Evolutionary conservation across 2,329 filamentous ascomycete genomes (phyloP), one percentile per base, ranked within the genome.

Genomic region (Phialocephala sp.): DNA sequence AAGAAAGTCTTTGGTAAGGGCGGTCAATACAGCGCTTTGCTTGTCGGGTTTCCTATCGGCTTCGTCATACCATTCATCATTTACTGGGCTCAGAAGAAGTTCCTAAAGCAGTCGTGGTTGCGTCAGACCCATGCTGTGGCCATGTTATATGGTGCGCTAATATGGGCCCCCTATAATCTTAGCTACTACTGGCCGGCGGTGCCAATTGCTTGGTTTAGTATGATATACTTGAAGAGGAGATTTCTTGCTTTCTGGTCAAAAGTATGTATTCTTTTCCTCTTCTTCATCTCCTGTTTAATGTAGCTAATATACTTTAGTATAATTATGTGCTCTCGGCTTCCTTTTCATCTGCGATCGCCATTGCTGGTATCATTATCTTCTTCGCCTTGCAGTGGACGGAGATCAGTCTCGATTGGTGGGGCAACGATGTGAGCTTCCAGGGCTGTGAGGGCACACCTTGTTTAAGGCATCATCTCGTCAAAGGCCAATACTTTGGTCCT

Each of bases 261-360:
- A 77, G 79, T 81, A 75, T 47, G 35, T 35, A 14, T 24, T 64
- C 35, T 1, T 39, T 8, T 50, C 8, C 52, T 15, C 22, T 45
- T 18, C 43, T 35, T 18, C 20, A n/a, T n/a, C n/a, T n/a, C 6
- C 15, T 35, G 18, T 43, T 9, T 43, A 22, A 35, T 41, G 12
- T 9, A 0, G 45, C 1, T 12, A 20, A 12, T 45, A 8, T 18
- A 20, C 8, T 45, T n/a, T 8, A 82, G 79, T 85, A 85, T 75
- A 84, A 84, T 71, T 85, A 84, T 71, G 82, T 85, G 54, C 78
- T 84, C 27, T 83, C 83, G 8, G 82, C 83, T n/a, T 79, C 83
- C 12, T 82, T 84, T 74, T 82, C 79, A 24, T 80, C 80, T 32
- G 83, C 80, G 35, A 80, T 85, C 45, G 83, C 83, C 61, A 80